Evolutionary conservation across 2,329 filamentous ascomycete species (phyloP).

Genomic region (Hymenoscyphus linearis): DNA sequence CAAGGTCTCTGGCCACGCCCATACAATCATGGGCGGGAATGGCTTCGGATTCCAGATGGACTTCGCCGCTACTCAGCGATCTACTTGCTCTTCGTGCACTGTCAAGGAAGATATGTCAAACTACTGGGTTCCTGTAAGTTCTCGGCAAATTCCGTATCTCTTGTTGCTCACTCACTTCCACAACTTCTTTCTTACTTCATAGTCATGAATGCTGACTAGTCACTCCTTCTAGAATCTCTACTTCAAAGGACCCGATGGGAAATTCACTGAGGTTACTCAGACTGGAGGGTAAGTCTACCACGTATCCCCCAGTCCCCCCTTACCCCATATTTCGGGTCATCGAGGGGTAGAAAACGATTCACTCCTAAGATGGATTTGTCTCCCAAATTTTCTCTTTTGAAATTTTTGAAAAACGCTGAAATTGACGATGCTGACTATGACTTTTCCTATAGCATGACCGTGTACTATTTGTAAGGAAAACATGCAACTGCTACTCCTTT

Average conservation of each 20-base stretch:
- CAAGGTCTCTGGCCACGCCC: slow-evolving; percentile 48
- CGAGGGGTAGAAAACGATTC: too few species aligned
- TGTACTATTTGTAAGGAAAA: slow-evolving; percentile 49
- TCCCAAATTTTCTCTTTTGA: too few species aligned
- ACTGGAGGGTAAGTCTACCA: slow-evolving; percentile 40
- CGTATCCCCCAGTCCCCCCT: too few species aligned
- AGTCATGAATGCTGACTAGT: not conserved
- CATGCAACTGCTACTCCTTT: not conserved
- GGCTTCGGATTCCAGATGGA: slow-evolving; percentile 52
- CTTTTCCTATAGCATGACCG: slow-evolving; percentile 31
- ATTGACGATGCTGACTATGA: too few species aligned
- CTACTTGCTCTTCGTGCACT: slow-evolving; percentile 58
- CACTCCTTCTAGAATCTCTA: slow-evolving; percentile 39
- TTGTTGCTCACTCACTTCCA: not conserved
- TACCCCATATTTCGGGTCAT: too few species aligned
- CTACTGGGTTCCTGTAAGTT: slow-evolving; percentile 58
- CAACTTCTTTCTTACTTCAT: not conserved
- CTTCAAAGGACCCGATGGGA: slow-evolving; percentile 48
- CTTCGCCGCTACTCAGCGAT: slow-evolving; percentile 45
- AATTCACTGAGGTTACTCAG: slow-evolving; percentile 41
- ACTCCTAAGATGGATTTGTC: too few species aligned
- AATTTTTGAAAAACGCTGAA: too few species aligned
- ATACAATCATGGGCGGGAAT: slow-evolving; percentile 58
- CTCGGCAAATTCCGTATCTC: not conserved
- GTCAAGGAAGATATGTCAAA: slow-evolving; percentile 56